Evolutionary conservation across 768 basidiomycete genomes (phyloP).

Genomic region (Serendipita sp.): DNA sequence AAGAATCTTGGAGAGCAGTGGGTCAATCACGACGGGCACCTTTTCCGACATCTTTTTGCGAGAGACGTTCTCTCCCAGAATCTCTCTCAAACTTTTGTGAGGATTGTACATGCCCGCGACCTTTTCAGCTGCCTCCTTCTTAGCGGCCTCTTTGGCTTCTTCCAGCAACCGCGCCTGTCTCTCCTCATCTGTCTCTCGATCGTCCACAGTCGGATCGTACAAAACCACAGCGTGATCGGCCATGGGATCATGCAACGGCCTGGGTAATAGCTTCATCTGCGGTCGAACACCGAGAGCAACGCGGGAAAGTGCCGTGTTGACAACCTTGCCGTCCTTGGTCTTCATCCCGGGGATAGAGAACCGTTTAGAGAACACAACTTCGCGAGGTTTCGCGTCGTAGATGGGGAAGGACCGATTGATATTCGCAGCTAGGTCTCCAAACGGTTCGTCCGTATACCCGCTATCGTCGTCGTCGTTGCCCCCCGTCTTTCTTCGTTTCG

Average conservation of each 20-base stretch:
- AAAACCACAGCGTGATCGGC: constrained; percentile 93
- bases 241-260: constrained; percentile 96
- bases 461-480: constrained; percentile 44
- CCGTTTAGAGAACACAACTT: constrained; percentile 33
- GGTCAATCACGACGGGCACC: constrained; percentile 95
- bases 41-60: constrained; percentile 53
- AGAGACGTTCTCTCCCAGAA: constrained; percentile 56
- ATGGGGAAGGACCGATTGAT: constrained; percentile 54
- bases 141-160: constrained; percentile 46
- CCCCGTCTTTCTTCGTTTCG: constrained; percentile 49
- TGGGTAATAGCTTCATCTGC: constrained; percentile 60
- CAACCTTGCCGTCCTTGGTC: constrained; percentile 47
- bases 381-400: constrained; percentile 66
- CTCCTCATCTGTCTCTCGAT: constrained; percentile 80
- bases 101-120: constrained; percentile 67
- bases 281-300: constrained; percentile 75
- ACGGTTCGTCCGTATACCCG: constrained; percentile 40
- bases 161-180: constrained; percentile 55
- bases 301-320: constrained; percentile 43
- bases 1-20: constrained; percentile 67
- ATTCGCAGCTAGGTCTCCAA: constrained; percentile 34
- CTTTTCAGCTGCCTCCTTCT: constrained; percentile 51
- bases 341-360: constrained; percentile 78
- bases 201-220: constrained; percentile 92
- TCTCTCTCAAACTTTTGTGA: constrained; percentile 73